Conservation (phyloP, 2,329 filamentous ascomycete genomes). For the Teratosphaeria viscida region DNA sequence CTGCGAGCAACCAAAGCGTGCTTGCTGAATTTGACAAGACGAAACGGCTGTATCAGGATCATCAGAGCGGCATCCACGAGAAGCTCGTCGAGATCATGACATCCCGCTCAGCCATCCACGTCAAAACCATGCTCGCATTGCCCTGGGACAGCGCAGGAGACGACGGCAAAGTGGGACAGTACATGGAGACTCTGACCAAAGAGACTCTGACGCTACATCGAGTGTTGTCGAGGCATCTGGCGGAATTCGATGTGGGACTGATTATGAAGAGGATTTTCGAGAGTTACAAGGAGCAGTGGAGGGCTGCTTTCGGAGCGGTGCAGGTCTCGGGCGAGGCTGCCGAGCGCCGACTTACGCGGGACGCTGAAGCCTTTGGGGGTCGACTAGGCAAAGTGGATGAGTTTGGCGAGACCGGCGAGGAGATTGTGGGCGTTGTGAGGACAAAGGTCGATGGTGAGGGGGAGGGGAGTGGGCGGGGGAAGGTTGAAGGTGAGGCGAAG, state of each 20-base stretch:
- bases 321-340: conserved; percentile 56
- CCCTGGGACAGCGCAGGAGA: background rate
- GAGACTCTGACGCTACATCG: conserved; percentile 78
- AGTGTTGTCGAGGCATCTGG: conserved; percentile 71
- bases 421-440: conserved; percentile 27
- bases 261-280: conserved; percentile 82
- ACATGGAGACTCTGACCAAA: conserved; percentile 79
- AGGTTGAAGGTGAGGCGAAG: background rate
- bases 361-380: conserved; percentile 61
- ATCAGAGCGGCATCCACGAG: conserved; percentile 82
- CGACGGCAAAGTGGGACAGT: conserved; percentile 30
- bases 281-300: conserved; percentile 71
- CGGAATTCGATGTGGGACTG: conserved; percentile 62
- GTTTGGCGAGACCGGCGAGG: conserved; percentile 56
- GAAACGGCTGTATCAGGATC: conserved; percentile 72
- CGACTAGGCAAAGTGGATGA: conserved; percentile 70
- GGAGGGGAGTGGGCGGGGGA: background rate
- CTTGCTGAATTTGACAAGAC: conserved; percentile 83
- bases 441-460: conserved; percentile 35
- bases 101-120: conserved; percentile 60
- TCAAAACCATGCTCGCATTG: conserved; percentile 57
- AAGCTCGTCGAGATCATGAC: conserved; percentile 92
- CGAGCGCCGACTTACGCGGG: conserved; percentile 67
- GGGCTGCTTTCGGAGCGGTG: conserved; percentile 56
- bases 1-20: conserved; percentile 12